Base-by-base conservation (phyloP, 768 basidiomycete species). In the Cystofilobasidium ferigula region DNA sequence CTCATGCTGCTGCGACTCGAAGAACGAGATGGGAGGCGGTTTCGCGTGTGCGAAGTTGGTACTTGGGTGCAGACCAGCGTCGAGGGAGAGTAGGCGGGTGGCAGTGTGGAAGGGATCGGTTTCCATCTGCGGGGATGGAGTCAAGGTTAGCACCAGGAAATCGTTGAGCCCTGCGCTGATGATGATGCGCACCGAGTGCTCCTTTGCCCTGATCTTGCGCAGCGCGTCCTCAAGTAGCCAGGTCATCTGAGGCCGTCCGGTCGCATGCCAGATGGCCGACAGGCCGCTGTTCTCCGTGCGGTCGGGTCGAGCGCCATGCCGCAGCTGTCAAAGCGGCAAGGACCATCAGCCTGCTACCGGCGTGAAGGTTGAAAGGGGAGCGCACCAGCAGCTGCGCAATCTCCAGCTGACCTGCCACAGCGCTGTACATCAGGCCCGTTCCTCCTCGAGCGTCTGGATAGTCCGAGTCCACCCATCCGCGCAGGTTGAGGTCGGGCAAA, bases 341-440 rank as follows among this genome's bases (percentile, higher is more conserved):
- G 40, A 22, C 6, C 45, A 34, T 35, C 32, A 57, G 62, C 13
- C n/a, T 35, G 3, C 9, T 1, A 20, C 10, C 1, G 22, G 18
- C 24, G 0, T 24, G 4, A 20, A 42, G 48, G 28, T 1, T 5
- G n/a, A 8, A n/a, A 1, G 5, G 6, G 0, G 10, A 0, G 54
- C 63, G 5, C 16, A 64, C 63, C 10, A 64, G 43, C 12, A 64
- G 38, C 35, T 57, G 63, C 8, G 63, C 63, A 43, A 64, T 64
- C 56, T 64, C 63, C 10, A 57, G 28, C 10, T 64, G 63, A 2
- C 56, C 63, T 30, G 56, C 40, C 18, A 54, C 24, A 24, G 63
- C 63, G n/a, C 40, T 42, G 36, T 63, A 64, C 63, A 64, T 64
- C 32, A 64, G 42, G 12, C 36, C 63, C 12, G 63, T 64, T 32